These are phyloP conservation scores for Microascus cirrosus DNA, from an alignment of 2,329 filamentous ascomycete species.

Conservation along the genomic window DNA sequence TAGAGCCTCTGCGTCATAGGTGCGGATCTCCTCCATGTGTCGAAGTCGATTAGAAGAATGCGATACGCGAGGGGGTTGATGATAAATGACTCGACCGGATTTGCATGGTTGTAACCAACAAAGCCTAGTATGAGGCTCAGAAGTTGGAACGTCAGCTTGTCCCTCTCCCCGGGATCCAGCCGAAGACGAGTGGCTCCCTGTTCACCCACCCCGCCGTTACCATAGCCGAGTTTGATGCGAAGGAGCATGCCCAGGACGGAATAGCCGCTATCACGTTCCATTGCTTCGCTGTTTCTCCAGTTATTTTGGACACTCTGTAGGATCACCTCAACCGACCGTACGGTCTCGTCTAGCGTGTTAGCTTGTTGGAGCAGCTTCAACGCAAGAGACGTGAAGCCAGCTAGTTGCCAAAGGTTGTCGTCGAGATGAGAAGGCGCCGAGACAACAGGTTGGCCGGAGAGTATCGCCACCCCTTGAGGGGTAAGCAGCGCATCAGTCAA, in stretches of 20 bases:
- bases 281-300: conserved; percentile 96
- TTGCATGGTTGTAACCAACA: conserved; percentile 74
- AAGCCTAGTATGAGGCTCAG: conserved; percentile 73
- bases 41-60: conserved; percentile 81
- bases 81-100: conserved; percentile 80
- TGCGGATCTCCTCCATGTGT: conserved; percentile 80
- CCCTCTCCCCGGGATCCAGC: conserved; percentile 40
- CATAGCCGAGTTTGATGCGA: conserved; percentile 62
- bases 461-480: conserved; percentile 66
- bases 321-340: conserved; percentile 70
- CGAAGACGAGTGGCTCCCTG: conserved; percentile 21
- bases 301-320: conserved; percentile 80
- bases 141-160: conserved; percentile 48
- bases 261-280: conserved; percentile 94
- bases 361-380: conserved; percentile 77
- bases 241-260: conserved; percentile 76
- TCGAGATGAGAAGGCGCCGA: conserved; percentile 76
- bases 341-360: conserved; percentile 54
- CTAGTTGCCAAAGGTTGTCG: conserved; percentile 83
- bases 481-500: conserved; percentile 83
- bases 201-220: not conserved
- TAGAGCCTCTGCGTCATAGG: conserved; percentile 74
- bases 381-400: conserved; percentile 79
- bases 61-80: conserved; percentile 93
- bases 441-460: conserved; percentile 76